Evolutionary conservation across 768 basidiomycete species (phyloP).

Genomic region (Leucosporidium creatinivorum): DNA sequence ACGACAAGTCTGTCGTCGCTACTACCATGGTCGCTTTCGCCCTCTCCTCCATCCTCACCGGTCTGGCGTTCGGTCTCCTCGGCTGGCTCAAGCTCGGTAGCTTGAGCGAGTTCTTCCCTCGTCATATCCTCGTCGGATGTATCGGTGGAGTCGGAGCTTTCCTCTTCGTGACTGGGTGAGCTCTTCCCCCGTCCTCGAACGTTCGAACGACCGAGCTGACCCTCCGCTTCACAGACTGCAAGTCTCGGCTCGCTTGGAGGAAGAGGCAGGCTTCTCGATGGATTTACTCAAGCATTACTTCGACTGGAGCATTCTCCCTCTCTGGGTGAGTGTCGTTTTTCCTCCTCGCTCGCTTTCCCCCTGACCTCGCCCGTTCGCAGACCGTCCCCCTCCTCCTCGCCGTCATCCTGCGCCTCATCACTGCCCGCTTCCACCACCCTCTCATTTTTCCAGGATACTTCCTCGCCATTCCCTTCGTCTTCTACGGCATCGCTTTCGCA

Average conservation of each 20-base stretch:
- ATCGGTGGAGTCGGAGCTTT: conserved; percentile 97
- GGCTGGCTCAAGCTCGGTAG: conserved; percentile 67
- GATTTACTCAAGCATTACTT: conserved; percentile 64
- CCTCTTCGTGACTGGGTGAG: conserved; percentile 77
- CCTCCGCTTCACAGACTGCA: conserved; percentile 53
- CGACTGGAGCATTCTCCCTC: conserved; percentile 53
- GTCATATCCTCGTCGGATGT: conserved; percentile 87
- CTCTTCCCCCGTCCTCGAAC: conserved; percentile 1
- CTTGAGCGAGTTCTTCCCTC: conserved; percentile 88
- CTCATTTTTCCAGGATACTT: conserved; percentile 68
- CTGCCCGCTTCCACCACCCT: conserved; percentile 71
- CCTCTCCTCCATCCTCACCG: conserved; percentile 73
- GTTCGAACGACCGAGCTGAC: not conserved
- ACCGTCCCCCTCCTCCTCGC: conserved; percentile 66
- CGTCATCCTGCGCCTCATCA: conserved; percentile 68
- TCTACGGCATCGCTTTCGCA: conserved; percentile 69
- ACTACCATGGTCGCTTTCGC: conserved; percentile 87
- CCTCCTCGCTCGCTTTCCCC: not conserved
- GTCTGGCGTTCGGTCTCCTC: conserved; percentile 23
- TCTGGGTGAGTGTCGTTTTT: conserved; percentile 53
- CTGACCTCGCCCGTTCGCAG: conserved; percentile 6
- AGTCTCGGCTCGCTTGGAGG: conserved; percentile 67
- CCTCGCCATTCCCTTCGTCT: conserved; percentile 62
- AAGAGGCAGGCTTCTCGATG: conserved; percentile 63
- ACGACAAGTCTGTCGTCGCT: conserved; percentile 68